These are phyloP conservation scores for Pseudozyma thailandica DNA, from an alignment of 1,284 basidiomycete genomes.

Conservation along the genomic window DNA sequence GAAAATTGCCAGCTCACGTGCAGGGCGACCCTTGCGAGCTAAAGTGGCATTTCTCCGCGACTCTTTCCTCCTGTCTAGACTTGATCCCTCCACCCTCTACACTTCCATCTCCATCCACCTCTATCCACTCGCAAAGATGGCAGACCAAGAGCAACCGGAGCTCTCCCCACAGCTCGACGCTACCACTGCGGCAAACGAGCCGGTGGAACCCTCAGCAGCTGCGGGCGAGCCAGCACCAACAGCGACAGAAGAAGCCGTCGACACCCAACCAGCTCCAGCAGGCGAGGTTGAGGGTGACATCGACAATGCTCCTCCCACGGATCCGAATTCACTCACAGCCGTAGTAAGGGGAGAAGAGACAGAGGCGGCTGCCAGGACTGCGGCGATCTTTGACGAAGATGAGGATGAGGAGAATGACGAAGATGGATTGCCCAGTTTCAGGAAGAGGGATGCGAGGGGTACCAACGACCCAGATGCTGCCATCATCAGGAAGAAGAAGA, in stretches of 20 bases:
- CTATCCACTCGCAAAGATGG: conserved; percentile 16
- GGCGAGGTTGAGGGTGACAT: conserved; percentile 18
- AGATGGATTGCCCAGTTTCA: conserved; percentile 37
- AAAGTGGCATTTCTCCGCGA: background rate
- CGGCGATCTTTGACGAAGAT: conserved; percentile 47
- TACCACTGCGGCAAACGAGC: conserved; percentile 7
- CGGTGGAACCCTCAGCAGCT: background rate
- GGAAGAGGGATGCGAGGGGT: conserved; percentile 24
- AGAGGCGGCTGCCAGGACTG: conserved; percentile 30
- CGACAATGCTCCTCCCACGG: conserved; percentile 20
- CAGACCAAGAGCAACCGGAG: conserved; percentile 29
- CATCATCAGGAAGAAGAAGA: conserved; percentile 47
- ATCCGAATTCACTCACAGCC: conserved; percentile 17
- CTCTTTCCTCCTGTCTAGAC: conserved; percentile 5
- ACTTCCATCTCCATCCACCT: background rate
- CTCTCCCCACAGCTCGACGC: conserved; percentile 3
- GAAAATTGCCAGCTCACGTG: conserved; percentile 21
- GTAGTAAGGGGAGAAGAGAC: conserved; percentile 31
- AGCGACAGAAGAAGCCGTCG: conserved; percentile 2
- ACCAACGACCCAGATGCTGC: conserved; percentile 30
- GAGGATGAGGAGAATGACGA: conserved; percentile 27
- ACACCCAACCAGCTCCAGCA: conserved; percentile 5
- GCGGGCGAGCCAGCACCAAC: conserved; percentile 3
- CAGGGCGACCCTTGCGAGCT: conserved; percentile 7
- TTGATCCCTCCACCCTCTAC: background rate